Percentiles rank a stretch among this genome's conserved stretches.
Conservation (phyloP, 345 rosid species). For the Heritiera littoralis region DNA sequence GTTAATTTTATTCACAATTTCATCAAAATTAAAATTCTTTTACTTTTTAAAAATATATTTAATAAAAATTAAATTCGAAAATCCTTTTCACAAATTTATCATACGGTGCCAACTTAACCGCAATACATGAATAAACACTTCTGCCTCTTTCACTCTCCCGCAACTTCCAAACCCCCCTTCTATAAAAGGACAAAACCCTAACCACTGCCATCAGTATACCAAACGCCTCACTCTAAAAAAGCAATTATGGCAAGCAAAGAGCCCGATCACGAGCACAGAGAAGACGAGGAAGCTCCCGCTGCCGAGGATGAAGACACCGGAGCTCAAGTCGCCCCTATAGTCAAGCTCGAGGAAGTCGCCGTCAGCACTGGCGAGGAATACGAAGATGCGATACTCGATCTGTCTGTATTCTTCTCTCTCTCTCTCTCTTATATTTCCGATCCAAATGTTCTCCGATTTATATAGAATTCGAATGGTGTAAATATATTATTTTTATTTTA, state of each 20-base stretch:
- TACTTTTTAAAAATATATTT: too few species aligned
- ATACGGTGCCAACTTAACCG: too few species aligned
- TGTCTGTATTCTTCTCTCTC: slow-evolving; percentile 39
- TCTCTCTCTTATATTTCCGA: background rate
- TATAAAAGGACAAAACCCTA: slow-evolving; percentile 16
- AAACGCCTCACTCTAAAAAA: background rate
- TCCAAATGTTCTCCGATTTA: slow-evolving; percentile 9
- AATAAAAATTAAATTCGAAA: too few species aligned
- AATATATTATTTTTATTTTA: background rate
- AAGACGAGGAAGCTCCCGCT: slow-evolving; percentile 64
- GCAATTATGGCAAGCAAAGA: slow-evolving; percentile 59
- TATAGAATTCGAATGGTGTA: background rate
- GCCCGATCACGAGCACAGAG: slow-evolving; percentile 57
- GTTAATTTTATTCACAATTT: too few species aligned
- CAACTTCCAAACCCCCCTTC: too few species aligned
- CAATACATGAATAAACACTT: background rate
- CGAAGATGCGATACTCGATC: slow-evolving; percentile 79
- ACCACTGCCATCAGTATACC: background rate
- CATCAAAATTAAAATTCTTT: too few species aligned
- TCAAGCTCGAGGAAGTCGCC: slow-evolving; percentile 79
- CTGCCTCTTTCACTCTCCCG: background rate
- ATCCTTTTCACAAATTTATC: too few species aligned
- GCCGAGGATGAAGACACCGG: slow-evolving; percentile 95
- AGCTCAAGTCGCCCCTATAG: slow-evolving; percentile 84
- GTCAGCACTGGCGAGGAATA: slow-evolving; percentile 91